Conservation (phyloP, 2,329 filamentous ascomycete species). For the Trichoderma sp. region DNA sequence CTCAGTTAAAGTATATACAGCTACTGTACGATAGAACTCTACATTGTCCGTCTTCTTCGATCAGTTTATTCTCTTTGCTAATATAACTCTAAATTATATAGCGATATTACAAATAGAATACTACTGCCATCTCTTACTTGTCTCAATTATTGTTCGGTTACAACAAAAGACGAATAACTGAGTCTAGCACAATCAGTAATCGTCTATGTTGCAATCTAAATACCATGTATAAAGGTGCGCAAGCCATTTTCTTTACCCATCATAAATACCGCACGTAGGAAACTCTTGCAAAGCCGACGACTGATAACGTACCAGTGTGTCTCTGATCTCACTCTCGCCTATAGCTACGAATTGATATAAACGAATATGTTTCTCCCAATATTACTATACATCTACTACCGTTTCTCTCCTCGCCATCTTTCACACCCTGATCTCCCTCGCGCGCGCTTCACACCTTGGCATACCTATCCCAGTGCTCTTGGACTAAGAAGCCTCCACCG, state of each 20-base stretch:
- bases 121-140: too few species aligned
- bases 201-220: not conserved
- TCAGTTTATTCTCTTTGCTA: not conserved
- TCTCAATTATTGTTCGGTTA: too few species aligned
- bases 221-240: not conserved
- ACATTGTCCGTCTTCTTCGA: not conserved
- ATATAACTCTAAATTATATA: not conserved
- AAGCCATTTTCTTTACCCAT: not conserved
- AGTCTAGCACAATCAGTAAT: too few species aligned
- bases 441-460: not conserved
- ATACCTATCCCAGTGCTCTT: not conserved
- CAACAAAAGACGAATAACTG: too few species aligned
- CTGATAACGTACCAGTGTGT: not conserved
- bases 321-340: not conserved
- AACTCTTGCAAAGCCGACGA: not conserved
- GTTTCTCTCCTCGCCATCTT: not conserved
- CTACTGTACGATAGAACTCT: not conserved
- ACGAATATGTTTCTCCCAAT: not conserved
- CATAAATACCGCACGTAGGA: not conserved
- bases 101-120: too few species aligned
- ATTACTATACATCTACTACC: not conserved
- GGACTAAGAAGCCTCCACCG: not conserved
- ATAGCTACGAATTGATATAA: not conserved
- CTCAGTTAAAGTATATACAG: not conserved
- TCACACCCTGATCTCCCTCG: not conserved